Evolutionary conservation across 1,139 yeast species (phyloP).

Genomic region (Yarrowia galli): DNA sequence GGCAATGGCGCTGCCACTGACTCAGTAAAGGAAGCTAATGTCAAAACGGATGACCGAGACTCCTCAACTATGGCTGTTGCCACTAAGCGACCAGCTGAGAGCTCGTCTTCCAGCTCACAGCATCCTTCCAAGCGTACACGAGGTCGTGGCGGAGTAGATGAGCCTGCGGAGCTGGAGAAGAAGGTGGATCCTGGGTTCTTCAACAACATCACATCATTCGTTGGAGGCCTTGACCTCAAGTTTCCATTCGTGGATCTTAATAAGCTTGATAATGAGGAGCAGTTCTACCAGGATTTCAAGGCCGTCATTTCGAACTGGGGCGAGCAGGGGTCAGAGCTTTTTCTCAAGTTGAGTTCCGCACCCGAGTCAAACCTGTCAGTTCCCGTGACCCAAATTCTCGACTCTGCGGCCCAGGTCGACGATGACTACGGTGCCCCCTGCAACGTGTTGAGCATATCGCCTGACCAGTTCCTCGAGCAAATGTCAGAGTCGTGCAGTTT

Average conservation of each 20-base stretch:
- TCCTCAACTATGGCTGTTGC: background rate
- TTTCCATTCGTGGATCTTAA: slow-evolving; percentile 2
- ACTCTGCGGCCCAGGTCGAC: slow-evolving; percentile 49
- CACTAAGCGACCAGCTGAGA: slow-evolving; percentile 4
- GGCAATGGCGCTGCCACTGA: background rate
- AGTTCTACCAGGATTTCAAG: slow-evolving; percentile 52
- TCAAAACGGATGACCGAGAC: background rate
- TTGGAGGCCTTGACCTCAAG: background rate
- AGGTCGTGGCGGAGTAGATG: slow-evolving; percentile 25
- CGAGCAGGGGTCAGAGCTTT: slow-evolving; percentile 48
- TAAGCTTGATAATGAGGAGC: slow-evolving; percentile 42
- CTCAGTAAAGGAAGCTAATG: background rate
- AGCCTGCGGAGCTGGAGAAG: background rate
- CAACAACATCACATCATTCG: slow-evolving; percentile 14
- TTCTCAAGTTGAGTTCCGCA: slow-evolving; percentile 41
- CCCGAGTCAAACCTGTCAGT: slow-evolving; percentile 40
- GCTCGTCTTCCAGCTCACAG: background rate
- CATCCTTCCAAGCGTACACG: slow-evolving; percentile 31
- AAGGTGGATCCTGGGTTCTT: slow-evolving; percentile 26
- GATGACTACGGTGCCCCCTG: slow-evolving; percentile 43
- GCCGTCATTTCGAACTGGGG: slow-evolving; percentile 56
- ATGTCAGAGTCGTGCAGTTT: slow-evolving; percentile 32
- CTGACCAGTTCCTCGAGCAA: slow-evolving; percentile 16
- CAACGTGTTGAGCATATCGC: slow-evolving; percentile 5
- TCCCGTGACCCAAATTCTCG: slow-evolving; percentile 55